Conservation (phyloP, 805 yeast genomes). For the Teunomyces pallodes region DNA sequence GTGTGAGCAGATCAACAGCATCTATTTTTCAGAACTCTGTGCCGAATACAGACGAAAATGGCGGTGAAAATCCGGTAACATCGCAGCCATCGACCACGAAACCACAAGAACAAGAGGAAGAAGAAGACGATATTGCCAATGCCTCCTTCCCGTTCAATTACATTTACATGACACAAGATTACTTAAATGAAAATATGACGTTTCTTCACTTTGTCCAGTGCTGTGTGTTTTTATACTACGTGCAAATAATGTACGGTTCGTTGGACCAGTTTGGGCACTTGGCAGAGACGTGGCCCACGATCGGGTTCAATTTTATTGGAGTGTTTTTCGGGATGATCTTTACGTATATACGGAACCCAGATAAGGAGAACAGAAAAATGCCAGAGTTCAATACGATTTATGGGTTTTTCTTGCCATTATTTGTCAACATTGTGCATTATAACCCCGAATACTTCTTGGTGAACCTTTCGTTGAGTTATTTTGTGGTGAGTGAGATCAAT, state of each 20-base stretch:
- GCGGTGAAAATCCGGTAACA: background rate
- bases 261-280: constrained; percentile 15
- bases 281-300: constrained; percentile 15
- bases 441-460: constrained; percentile 23
- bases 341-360: constrained; percentile 19
- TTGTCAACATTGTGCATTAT: constrained; percentile 20
- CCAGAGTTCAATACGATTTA: constrained; percentile 41
- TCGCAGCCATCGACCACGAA: background rate
- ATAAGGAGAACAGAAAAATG: constrained; percentile 14
- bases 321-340: constrained; percentile 27
- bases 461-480: constrained; percentile 37
- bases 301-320: constrained; percentile 36
- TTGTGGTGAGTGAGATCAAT: constrained; percentile 28
- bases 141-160: constrained; percentile 7
- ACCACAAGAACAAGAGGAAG: constrained; percentile 1
- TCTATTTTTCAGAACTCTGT: constrained; percentile 1
- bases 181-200: constrained; percentile 32
- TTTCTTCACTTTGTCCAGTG: constrained; percentile 31
- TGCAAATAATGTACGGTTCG: constrained; percentile 30
- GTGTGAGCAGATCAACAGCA: background rate
- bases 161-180: constrained; percentile 36
- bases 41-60: background rate
- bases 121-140: constrained; percentile 10
- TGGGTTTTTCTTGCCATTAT: constrained; percentile 31
- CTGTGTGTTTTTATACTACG: constrained; percentile 25